Base-by-base conservation (phyloP, 208 protist genomes). In the Crithidia thermophila region DNA sequence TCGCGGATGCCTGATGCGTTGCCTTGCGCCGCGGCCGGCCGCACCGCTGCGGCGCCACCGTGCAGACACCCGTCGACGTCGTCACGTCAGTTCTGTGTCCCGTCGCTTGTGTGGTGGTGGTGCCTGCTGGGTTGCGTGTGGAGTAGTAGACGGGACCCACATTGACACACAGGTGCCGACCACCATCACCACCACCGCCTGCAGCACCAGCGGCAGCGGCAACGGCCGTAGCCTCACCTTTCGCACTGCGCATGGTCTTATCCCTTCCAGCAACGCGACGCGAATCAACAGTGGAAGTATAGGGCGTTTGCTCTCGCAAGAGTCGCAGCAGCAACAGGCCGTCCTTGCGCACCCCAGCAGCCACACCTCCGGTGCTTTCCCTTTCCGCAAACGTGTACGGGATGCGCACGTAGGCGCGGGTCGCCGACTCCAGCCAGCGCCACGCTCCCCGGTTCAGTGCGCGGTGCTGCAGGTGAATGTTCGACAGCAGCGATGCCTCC, bases 361-460 rank as follows among this genome's bases (percentile, higher is more conserved):
- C 3, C 14, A 2, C 6, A 11, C 4, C 21, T 20, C 11, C 18
- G 1, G 7, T 14, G 4, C 18, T 37, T 4, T 23, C 36, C 2
- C 21, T 11, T 3, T 42, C 30, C 23, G 21, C 8, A 18, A 4
- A 11, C 3, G 21, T 4, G 65, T 53, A 49, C 47, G 51, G 37
- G 0, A 59, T 39, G 7, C 60, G 37, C 23, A 92, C 82, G 56
- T 89, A 87, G 20, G 72, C 74, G 0, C 82, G 65, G 23, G 77
- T 63, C 7, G 72, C 47, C 21, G 55, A 27, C 50, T 92, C 86
- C 37, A 89, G 56, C 56, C 75, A 68, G n/a, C 75, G 77, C 83
- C 86, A 92, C 43, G 79, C 49, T 0, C 86, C 79, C 11, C 76
- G 68, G 62, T 92, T 92, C 13, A 92, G 14, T 33, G 40, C 37